Percentiles rank a stretch among this genome's conserved stretches.
Conservation (phyloP, 768 basidiomycete species). For the Cyclocybe aegerita region DNA sequence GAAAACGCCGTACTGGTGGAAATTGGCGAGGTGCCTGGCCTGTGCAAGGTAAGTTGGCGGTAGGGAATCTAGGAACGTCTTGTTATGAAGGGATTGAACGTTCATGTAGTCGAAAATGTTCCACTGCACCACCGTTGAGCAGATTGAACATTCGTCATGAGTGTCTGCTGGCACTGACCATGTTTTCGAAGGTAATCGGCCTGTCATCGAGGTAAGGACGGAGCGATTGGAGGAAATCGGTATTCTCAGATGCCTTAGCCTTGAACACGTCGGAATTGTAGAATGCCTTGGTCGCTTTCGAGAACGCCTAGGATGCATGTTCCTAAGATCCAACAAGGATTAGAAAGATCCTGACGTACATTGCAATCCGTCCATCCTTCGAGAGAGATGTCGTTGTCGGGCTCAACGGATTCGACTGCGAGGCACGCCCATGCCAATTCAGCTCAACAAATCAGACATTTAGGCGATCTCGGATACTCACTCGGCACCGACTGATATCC, state of each 20-base stretch:
- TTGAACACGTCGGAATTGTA: constrained; percentile 55
- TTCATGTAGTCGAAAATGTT: constrained; percentile 77
- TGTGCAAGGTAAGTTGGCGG: constrained; percentile 51
- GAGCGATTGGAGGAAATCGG: constrained; percentile 48
- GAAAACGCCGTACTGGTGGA: constrained; percentile 73
- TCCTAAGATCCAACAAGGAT: not conserved
- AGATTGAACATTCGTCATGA: not conserved
- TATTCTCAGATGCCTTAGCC: constrained; percentile 41
- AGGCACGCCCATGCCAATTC: not conserved
- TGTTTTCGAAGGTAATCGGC: constrained; percentile 51
- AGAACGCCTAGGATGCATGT: constrained; percentile 40
- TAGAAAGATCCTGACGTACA: constrained; percentile 2
- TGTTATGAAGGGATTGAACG: constrained; percentile 67
- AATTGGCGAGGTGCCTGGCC: constrained; percentile 64
- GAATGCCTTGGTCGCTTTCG: constrained; percentile 44
- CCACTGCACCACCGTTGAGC: not conserved
- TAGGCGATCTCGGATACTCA: constrained; percentile 18
- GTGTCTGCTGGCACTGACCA: constrained; percentile 39
- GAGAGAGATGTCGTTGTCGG: constrained; percentile 58
- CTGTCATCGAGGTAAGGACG: constrained; percentile 54
- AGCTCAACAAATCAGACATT: constrained; percentile 4
- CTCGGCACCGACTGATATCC: constrained; percentile 64
- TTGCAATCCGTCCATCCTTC: constrained; percentile 67
- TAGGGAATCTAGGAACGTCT: constrained; percentile 44
- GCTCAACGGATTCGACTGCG: constrained; percentile 62